Conservation (phyloP, 768 basidiomycete species). For the Pulveroboletus ravenelii region DNA sequence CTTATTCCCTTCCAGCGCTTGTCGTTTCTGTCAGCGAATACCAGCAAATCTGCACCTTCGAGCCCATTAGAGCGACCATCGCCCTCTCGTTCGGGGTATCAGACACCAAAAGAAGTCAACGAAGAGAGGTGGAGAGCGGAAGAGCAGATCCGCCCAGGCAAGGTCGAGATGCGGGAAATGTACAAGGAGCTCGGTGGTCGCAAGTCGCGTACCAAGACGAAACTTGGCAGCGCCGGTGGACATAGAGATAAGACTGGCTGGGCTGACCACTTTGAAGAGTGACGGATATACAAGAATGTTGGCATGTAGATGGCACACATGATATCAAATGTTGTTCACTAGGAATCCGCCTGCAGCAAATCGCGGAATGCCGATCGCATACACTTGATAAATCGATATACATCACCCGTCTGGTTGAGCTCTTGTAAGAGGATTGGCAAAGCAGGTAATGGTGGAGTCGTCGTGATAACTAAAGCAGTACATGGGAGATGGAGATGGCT, state of each 20-base stretch:
- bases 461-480: conserved; percentile 61
- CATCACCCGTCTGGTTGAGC: conserved; percentile 65
- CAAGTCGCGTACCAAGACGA: conserved; percentile 71
- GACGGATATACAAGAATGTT: neutral
- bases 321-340: neutral
- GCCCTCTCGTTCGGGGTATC: conserved; percentile 54
- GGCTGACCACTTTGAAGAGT: conserved; percentile 39
- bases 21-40: conserved; percentile 38
- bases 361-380: conserved; percentile 54
- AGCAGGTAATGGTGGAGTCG: conserved; percentile 63
- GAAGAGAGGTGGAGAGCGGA: conserved; percentile 70
- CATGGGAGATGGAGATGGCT: neutral
- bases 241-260: conserved; percentile 79
- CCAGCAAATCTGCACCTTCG: conserved; percentile 39
- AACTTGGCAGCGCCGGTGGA: conserved; percentile 59
- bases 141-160: conserved; percentile 56
- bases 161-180: conserved; percentile 83
- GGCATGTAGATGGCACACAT: neutral
- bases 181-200: conserved; percentile 89
- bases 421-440: conserved; percentile 65
- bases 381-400: conserved; percentile 66
- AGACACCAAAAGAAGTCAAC: conserved; percentile 72
- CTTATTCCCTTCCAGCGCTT: conserved; percentile 43
- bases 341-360: conserved; percentile 7
- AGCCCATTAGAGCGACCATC: conserved; percentile 46